Base-by-base conservation (phyloP, 2,329 filamentous ascomycete species). In the Scytalidium lignicola region DNA sequence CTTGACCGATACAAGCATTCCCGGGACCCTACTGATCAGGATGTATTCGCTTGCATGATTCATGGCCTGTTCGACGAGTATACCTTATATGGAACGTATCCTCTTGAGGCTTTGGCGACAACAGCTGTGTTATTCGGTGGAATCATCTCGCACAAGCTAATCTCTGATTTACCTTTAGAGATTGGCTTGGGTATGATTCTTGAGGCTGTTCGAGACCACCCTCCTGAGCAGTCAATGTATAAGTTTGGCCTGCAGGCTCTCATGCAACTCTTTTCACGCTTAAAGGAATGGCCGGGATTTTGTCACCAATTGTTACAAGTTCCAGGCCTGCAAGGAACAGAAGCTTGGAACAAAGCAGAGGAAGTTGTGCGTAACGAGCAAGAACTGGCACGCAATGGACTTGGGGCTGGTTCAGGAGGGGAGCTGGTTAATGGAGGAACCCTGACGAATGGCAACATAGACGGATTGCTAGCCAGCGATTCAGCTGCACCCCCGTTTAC, bases 11-110 rank as follows among this genome's bases (percentile, higher is more conserved):
- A 96, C 71, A 97, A 99, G 66, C 83, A 83, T 49, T 97, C 95
- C 0, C 82, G 83, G 43, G 87, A 93, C 52, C 79, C 89, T 1
- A 73, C 85, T 15, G 90, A 96, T 52, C 93, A 97, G 65, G 93
- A 99, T 64, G 80, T 96, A 6, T 99, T 99, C 65, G 88, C 92
- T 13, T 96, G 92, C 71, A 99, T 99, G 90, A 95, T 99, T 29
- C 91, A 96, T 62, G 93, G 93, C 1, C 74, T 99, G 3, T 96
- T 99, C 60, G 93, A 99, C 60, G 93, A 99, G 71, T 99, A 96
- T 66, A 86, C 86, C 48, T 95, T 96, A 63, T 99, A 96, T 65
- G 82, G 87, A 39, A 91, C 95, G 62, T 99, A 99, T 66, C 95
- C 95, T 0, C 75, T 96, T n/a, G 92, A 96, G 63, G 93, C 93